Conservation (phyloP, 352 stramenopile species). For the Globisporangium uncinulatum region DNA sequence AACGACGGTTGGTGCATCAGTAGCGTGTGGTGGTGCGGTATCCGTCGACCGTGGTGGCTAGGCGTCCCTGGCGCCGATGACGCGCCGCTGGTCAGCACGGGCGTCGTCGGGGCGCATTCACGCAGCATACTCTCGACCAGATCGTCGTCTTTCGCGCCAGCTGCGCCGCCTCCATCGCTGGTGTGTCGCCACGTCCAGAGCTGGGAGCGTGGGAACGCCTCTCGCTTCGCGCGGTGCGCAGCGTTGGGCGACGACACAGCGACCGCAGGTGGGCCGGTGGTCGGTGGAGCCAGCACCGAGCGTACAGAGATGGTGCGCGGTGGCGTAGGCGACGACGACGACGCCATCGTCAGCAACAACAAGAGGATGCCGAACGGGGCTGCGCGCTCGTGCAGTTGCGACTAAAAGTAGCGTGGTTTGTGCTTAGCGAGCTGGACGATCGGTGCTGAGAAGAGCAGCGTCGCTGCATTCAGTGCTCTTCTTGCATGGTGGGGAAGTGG, state of each 20-base stretch:
- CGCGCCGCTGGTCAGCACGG: slow-evolving; percentile 4
- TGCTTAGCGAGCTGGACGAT: too few relatives aligned
- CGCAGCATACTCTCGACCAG: slow-evolving; percentile 52
- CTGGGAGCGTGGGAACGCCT: slow-evolving; percentile 48
- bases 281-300: neutral
- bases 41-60: slow-evolving; percentile 3
- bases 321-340: slow-evolving; percentile 2
- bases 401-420: too few relatives aligned
- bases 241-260: slow-evolving; percentile 6
- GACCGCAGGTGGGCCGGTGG: neutral
- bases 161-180: neutral
- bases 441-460: too few relatives aligned
- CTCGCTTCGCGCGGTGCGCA: slow-evolving; percentile 15
- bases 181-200: slow-evolving; percentile 52
- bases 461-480: too few relatives aligned
- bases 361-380: too few relatives aligned
- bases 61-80: slow-evolving; percentile 7
- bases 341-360: neutral
- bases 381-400: too few relatives aligned
- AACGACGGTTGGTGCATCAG: slow-evolving; percentile 2
- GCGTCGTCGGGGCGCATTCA: slow-evolving; percentile 28
- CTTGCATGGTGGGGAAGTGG: too few relatives aligned
- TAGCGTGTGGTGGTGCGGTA: slow-evolving; percentile 8
- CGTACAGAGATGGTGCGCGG: neutral
- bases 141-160: slow-evolving; percentile 29